These are phyloP conservation scores for Sporothrix inflata DNA, from an alignment of 2,329 filamentous ascomycete genomes.

Conservation along the genomic window DNA sequence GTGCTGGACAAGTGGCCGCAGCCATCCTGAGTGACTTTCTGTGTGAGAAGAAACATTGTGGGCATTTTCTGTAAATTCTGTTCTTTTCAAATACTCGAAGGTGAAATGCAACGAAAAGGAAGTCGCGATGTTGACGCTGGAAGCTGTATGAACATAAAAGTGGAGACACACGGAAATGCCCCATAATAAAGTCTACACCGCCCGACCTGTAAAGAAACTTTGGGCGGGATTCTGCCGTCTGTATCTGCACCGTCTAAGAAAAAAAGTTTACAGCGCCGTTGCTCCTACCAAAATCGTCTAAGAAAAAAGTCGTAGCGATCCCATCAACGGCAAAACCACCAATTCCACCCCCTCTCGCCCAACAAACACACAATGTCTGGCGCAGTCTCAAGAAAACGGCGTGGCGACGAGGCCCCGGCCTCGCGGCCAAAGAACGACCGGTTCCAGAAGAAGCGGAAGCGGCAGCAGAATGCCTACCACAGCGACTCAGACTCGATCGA, in stretches of 20 bases:
- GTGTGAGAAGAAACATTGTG: too few species aligned
- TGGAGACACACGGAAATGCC: not conserved
- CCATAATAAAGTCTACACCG: conserved; percentile 15
- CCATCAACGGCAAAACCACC: not conserved
- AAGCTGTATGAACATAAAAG: not conserved
- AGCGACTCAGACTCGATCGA: conserved; percentile 52
- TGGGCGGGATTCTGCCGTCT: conserved; percentile 19
- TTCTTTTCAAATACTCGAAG: not conserved
- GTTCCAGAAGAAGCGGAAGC: conserved; percentile 53
- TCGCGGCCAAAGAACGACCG: conserved; percentile 13
- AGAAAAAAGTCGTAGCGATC: not conserved
- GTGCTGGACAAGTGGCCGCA: conserved; percentile 43
- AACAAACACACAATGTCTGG: conserved; percentile 18
- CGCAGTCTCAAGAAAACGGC: conserved; percentile 23
- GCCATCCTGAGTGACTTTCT: not conserved
- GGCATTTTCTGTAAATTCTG: not conserved
- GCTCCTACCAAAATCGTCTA: not conserved
- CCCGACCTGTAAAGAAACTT: conserved; percentile 11
- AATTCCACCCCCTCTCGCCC: not conserved
- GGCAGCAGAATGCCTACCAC: conserved; percentile 52
- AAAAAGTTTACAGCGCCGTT: conserved; percentile 4
- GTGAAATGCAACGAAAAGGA: not conserved
- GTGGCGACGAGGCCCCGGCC: conserved; percentile 22
- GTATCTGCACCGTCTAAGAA: not conserved
- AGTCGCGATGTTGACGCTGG: not conserved